Evolutionary conservation across 495 filamentous ascomycete species (phyloP), one percentile per base, ranked within the genome.

Genomic region (Lophium mytilinum): DNA sequence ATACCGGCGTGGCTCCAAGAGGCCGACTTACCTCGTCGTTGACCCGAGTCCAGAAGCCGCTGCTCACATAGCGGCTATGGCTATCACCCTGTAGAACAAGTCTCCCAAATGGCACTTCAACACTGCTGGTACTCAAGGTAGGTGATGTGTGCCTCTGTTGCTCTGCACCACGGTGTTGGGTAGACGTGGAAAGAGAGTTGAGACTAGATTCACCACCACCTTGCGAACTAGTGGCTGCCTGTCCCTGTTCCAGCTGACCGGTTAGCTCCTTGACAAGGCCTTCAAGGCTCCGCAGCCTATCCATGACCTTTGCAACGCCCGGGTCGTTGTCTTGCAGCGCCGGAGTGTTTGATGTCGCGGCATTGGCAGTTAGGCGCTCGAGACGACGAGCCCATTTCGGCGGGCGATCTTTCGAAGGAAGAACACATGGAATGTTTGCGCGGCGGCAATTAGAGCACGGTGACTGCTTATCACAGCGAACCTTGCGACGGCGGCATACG

Each of bases 371-470:
- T 49, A 61, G 52, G 40, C 65, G 66, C 43, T 71, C 62, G 21
- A 77, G 67, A 42, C 75, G 77, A n/a, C 76, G 74, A 34, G 76
- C 72, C 78, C 79, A 80, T 68, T 74, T 71, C 53, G 77, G 77
- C 12, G 75, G 69, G 8, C 70, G 73, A 56, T 77, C 71, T 12
- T 56, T 61, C 3, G 72, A 67, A 0, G 80, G 80, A 53, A 76
- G 71, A 56, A 81, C 69, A 61, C 82, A 85, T 5, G 74, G 70
- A 53, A 83, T 79, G 60, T 79, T 78, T 11, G 81, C 82, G 3
- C 78, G 80, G 52, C 76, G 76, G 66, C 84, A 88, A 65, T 83
- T 84, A 5, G 81, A 79, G 63, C 84, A 88, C 18, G 84, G 84
- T 17, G 75, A 77, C 18, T 78, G 77, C 62, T 84, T 88, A 67